These are phyloP conservation scores for Endocarpon pusillum DNA, from an alignment of 495 filamentous ascomycete genomes.

Conservation along the genomic window DNA sequence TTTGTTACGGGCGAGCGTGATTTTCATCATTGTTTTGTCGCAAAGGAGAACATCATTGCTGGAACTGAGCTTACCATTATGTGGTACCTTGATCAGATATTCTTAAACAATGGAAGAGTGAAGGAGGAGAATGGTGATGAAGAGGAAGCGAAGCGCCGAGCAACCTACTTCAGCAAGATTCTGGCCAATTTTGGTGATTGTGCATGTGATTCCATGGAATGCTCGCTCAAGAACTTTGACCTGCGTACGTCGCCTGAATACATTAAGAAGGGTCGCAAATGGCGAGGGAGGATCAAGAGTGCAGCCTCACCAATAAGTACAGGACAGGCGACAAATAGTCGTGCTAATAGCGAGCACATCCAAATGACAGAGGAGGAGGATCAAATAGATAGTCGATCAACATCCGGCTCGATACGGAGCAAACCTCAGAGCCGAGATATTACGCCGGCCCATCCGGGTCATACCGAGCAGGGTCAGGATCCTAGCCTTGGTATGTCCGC, in stretches of 20 bases:
- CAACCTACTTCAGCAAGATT: conserved; percentile 48
- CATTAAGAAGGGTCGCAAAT: conserved; percentile 42
- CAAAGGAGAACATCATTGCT: conserved; percentile 49
- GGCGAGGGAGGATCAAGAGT: conserved; percentile 33
- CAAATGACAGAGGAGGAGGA: conserved; percentile 35
- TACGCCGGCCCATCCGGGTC: conserved; percentile 39
- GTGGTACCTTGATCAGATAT: conserved; percentile 43
- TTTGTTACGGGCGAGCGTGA: conserved; percentile 56
- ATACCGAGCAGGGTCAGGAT: conserved; percentile 30
- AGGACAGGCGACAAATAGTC: conserved; percentile 54
- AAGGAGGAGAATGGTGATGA: conserved; percentile 27
- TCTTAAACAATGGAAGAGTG: conserved; percentile 27
- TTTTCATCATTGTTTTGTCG: conserved; percentile 81
- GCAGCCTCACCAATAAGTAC: conserved; percentile 52
- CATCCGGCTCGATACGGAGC: conserved; percentile 55
- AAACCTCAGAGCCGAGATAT: conserved; percentile 69
- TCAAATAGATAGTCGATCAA: conserved; percentile 38
- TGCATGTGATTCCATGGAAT: conserved; percentile 63
- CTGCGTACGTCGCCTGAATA: conserved; percentile 58
- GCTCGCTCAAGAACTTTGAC: conserved; percentile 43
- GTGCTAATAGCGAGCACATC: conserved; percentile 57
- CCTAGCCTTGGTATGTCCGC: conserved; percentile 54
- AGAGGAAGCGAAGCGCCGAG: conserved; percentile 26
- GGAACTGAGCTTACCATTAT: conserved; percentile 46
- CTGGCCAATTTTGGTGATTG: conserved; percentile 79